Evolutionary conservation across 2,329 filamentous ascomycete species (phyloP).

Genomic region (Phoma herbarum): DNA sequence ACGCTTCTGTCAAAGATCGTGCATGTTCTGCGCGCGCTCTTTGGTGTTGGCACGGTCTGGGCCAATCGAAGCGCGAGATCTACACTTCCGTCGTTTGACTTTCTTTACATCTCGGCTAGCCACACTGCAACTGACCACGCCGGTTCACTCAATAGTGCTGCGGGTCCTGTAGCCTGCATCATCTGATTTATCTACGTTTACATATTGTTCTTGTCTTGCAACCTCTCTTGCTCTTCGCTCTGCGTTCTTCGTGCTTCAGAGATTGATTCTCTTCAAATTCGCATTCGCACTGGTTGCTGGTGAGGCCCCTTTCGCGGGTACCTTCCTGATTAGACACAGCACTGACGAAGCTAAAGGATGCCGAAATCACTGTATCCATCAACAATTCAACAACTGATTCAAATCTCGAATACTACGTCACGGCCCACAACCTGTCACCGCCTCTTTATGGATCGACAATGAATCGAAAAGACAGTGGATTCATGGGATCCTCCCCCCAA

Average conservation of each 20-base stretch:
- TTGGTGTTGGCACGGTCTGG: constrained; percentile 30
- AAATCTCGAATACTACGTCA: constrained; percentile 27
- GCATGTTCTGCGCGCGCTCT: constrained; percentile 29
- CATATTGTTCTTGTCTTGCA: constrained; percentile 25
- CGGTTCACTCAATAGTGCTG: constrained; percentile 34
- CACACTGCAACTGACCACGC: constrained; percentile 30
- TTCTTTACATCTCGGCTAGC: constrained; percentile 21
- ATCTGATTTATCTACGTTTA: constrained; percentile 33
- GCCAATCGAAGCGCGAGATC: constrained; percentile 37
- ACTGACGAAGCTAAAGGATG: constrained; percentile 38
- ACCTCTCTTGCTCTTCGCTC: constrained; percentile 15
- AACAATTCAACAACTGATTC: constrained; percentile 28
- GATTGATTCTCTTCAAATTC: constrained; percentile 22
- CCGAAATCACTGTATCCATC: constrained; percentile 34
- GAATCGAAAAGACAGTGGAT: constrained; percentile 48
- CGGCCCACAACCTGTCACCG: constrained; percentile 24
- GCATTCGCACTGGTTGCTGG: constrained; percentile 39
- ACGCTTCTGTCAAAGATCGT: constrained; percentile 28
- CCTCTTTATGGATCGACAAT: constrained; percentile 41
- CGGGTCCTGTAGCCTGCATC: constrained; percentile 33
- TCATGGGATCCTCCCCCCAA: constrained; percentile 35
- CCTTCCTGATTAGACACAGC: constrained; percentile 32
- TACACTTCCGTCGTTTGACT: constrained; percentile 28
- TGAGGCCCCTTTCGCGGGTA: constrained; percentile 35
- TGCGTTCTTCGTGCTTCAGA: constrained; percentile 10